These are phyloP conservation scores for Fragosphaeria purpurea DNA, from an alignment of 2,329 filamentous ascomycete genomes.

Conservation along the genomic window DNA sequence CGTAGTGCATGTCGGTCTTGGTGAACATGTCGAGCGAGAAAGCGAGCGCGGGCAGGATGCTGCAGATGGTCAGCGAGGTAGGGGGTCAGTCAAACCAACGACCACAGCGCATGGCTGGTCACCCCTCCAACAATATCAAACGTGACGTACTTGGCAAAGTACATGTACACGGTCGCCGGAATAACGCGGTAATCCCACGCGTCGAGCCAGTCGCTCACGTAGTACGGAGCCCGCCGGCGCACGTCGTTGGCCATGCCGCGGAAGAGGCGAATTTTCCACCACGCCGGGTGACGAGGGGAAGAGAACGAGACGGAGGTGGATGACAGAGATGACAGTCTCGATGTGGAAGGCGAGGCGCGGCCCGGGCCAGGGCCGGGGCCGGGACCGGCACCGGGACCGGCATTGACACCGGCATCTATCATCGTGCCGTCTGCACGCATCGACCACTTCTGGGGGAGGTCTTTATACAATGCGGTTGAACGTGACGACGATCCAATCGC, in stretches of 20 bases:
- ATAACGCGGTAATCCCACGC: slow-evolving; percentile 87
- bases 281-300: slow-evolving; percentile 22
- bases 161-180: slow-evolving; percentile 85
- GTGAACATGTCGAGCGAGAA: slow-evolving; percentile 92
- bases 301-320: not conserved
- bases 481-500: no score
- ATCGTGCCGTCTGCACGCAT: no score
- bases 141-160: slow-evolving; percentile 70
- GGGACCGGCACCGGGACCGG: not conserved
- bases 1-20: slow-evolving; percentile 74
- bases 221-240: slow-evolving; percentile 63
- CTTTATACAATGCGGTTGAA: no score
- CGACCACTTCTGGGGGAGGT: no score
- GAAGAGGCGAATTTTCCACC: slow-evolving; percentile 70
- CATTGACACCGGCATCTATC: no score
- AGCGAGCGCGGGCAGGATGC: slow-evolving; percentile 76
- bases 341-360: no score
- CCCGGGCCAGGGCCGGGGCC: not conserved
- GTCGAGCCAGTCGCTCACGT: slow-evolving; percentile 73
- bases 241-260: slow-evolving; percentile 73
- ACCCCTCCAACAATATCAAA: not conserved
- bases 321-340: no score
- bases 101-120: no score
- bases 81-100: not conserved
- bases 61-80: slow-evolving; percentile 22